These are phyloP conservation scores for Xylariaceae sp. DNA, from an alignment of 2,329 filamentous ascomycete genomes.

Conservation along the genomic window DNA sequence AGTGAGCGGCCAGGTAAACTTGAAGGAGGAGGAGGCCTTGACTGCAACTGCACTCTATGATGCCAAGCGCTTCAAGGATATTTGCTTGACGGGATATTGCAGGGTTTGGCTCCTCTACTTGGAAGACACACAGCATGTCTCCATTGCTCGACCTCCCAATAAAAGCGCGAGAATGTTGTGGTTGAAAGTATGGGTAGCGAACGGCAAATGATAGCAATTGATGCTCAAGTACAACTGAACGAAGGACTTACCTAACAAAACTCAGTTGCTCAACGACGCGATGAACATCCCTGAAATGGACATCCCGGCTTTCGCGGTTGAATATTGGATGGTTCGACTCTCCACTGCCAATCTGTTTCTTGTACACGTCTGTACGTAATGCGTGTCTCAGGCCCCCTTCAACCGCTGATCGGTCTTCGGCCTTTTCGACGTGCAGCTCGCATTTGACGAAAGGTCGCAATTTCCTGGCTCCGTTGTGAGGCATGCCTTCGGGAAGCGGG, in stretches of 20 bases:
- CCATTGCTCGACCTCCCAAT: conserved; percentile 15
- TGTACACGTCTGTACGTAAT: conserved; percentile 57
- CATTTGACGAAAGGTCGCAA: conserved; percentile 75
- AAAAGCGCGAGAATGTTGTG: conserved; percentile 17
- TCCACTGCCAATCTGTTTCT: conserved; percentile 54
- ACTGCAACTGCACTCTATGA: background rate
- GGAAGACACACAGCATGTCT: conserved; percentile 17
- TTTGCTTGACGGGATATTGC: conserved; percentile 26
- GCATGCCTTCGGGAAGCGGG: conserved; percentile 51
- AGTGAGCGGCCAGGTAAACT: background rate
- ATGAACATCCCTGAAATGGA: conserved; percentile 57
- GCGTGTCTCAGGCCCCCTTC: conserved; percentile 40
- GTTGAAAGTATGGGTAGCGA: conserved; percentile 5
- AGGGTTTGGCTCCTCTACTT: conserved; percentile 22
- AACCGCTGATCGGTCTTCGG: conserved; percentile 35
- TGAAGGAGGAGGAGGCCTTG: conserved; percentile 6
- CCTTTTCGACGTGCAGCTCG: conserved; percentile 75
- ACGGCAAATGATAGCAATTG: conserved; percentile 7
- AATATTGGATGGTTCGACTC: conserved; percentile 65
- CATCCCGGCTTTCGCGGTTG: conserved; percentile 45
- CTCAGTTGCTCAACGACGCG: conserved; percentile 67
- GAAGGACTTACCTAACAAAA: conserved; percentile 63
- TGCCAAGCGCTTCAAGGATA: background rate
- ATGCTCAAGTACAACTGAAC: conserved; percentile 10
- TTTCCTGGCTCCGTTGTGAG: conserved; percentile 49